A percentile compares a stretch with the other conserved stretches of the same genome.
These are phyloP conservation scores for Geum urbanum DNA, from an alignment of 306 rosid species.

Conservation along the genomic window DNA sequence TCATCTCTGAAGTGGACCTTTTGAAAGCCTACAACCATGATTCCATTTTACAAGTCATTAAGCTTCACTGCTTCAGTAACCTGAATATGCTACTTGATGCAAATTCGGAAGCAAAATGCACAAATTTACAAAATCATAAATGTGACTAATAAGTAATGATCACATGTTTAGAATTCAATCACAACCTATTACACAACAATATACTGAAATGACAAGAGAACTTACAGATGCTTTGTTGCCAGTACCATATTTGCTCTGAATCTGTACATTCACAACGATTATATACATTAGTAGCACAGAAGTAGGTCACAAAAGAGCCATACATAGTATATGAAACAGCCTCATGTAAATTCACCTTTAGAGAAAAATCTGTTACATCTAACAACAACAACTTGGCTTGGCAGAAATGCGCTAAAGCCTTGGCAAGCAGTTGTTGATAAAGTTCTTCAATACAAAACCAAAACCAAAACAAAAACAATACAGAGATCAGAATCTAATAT, in stretches of 20 bases:
- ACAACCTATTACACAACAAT: background rate
- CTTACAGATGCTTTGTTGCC: constrained; percentile 69
- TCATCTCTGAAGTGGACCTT: constrained; percentile 79
- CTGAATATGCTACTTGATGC: background rate
- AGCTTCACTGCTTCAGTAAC: constrained; percentile 3
- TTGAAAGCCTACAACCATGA: constrained; percentile 49
- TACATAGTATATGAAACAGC: background rate
- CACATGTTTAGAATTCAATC: background rate
- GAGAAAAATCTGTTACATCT: constrained; percentile 76
- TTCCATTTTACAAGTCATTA: constrained; percentile 10
- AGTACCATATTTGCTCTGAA: constrained; percentile 76
- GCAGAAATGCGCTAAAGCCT: constrained; percentile 92
- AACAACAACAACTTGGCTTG: constrained; percentile 89
- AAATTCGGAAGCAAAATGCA: background rate
- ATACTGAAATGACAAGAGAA: background rate
- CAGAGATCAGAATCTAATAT: constrained; percentile 7
- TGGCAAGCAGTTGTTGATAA: constrained; percentile 94
- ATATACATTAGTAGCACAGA: background rate
- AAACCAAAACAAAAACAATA: background rate
- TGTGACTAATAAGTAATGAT: no score
- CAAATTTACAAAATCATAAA: background rate
- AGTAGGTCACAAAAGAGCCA: background rate
- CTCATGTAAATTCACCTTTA: constrained; percentile 46
- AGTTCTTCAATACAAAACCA: constrained; percentile 48
- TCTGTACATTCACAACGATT: constrained; percentile 39